phyloP scores from a whole-genome alignment of 2,329 filamentous ascomycete genomes.

The Canariomyces notabilis region DNA sequence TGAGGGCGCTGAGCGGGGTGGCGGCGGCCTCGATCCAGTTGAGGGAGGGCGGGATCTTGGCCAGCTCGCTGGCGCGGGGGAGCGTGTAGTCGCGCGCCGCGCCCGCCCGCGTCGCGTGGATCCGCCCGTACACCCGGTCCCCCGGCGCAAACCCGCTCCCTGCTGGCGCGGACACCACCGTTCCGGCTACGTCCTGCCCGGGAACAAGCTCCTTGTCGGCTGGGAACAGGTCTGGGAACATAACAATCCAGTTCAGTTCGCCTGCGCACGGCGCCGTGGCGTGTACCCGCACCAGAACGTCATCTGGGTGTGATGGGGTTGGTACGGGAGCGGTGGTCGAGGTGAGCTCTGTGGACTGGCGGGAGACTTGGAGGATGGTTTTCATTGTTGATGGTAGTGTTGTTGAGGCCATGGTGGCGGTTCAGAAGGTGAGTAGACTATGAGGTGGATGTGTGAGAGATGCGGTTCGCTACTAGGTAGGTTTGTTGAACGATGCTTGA shows the following conservation, averaged over 20 bases:
- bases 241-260: slow-evolving; percentile 29
- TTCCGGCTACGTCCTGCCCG: slow-evolving; percentile 36
- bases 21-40: slow-evolving; percentile 34
- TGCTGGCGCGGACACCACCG: slow-evolving; percentile 29
- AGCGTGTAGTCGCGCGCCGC: slow-evolving; percentile 30
- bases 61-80: slow-evolving; percentile 30
- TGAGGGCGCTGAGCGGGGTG: slow-evolving; percentile 37
- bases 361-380: slow-evolving; percentile 27
- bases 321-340: slow-evolving; percentile 23
- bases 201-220: slow-evolving; percentile 24
- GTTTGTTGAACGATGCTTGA: not conserved
- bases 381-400: slow-evolving; percentile 23
- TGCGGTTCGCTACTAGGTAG: not conserved
- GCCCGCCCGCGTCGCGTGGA: slow-evolving; percentile 25
- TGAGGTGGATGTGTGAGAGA: not conserved
- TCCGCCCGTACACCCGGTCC: slow-evolving; percentile 31
- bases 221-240: slow-evolving; percentile 24
- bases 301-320: slow-evolving; percentile 22
- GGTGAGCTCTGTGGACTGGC: slow-evolving; percentile 28
- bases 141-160: slow-evolving; percentile 31
- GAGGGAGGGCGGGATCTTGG: slow-evolving; percentile 30
- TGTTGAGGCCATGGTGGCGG: slow-evolving; percentile 9
- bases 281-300: slow-evolving; percentile 30
- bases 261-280: slow-evolving; percentile 30
- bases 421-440: not conserved